Percentiles rank a stretch among this genome's conserved stretches.
These are phyloP conservation scores for Exophiala alcalophila DNA, from an alignment of 2,329 filamentous ascomycete species.

Conservation along the genomic window DNA sequence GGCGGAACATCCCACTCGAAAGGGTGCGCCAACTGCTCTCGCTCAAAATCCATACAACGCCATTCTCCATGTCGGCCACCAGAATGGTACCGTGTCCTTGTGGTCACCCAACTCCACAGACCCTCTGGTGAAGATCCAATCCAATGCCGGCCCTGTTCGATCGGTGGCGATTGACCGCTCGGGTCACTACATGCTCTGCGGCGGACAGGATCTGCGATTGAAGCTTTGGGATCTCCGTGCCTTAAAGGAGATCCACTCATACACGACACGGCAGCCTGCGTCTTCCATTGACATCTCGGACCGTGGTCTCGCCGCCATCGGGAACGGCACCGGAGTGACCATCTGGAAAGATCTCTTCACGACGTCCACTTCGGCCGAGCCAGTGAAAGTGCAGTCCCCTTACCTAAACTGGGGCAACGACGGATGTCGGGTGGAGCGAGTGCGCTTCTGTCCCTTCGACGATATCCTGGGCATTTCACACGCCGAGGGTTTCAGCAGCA, in stretches of 20 bases:
- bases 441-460: slow-evolving; percentile 92
- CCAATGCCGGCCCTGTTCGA: slow-evolving; percentile 84
- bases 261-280: slow-evolving; percentile 78
- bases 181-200: slow-evolving; percentile 92
- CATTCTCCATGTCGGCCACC: slow-evolving; percentile 85
- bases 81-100: slow-evolving; percentile 89
- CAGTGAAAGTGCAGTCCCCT: slow-evolving; percentile 76
- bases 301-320: slow-evolving; percentile 79
- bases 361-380: slow-evolving; percentile 65
- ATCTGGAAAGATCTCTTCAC: slow-evolving; percentile 90
- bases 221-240: slow-evolving; percentile 94
- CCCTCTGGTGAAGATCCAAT: slow-evolving; percentile 84
- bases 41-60: slow-evolving; percentile 90
- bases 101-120: slow-evolving; percentile 92
- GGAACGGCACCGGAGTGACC: slow-evolving; percentile 84
- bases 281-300: slow-evolving; percentile 86
- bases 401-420: slow-evolving; percentile 88
- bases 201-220: slow-evolving; percentile 86
- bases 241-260: slow-evolving; percentile 88
- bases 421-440: slow-evolving; percentile 72
- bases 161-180: slow-evolving; percentile 81
- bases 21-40: slow-evolving; percentile 79
- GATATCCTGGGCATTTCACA: slow-evolving; percentile 86
- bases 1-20: slow-evolving; percentile 76
- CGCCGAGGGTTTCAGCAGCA: slow-evolving; percentile 79